Percentiles rank a stretch among this genome's conserved stretches.
Evolutionary conservation across 345 rosid genomes (phyloP).

Genomic region (Microthlaspi erraticum): DNA sequence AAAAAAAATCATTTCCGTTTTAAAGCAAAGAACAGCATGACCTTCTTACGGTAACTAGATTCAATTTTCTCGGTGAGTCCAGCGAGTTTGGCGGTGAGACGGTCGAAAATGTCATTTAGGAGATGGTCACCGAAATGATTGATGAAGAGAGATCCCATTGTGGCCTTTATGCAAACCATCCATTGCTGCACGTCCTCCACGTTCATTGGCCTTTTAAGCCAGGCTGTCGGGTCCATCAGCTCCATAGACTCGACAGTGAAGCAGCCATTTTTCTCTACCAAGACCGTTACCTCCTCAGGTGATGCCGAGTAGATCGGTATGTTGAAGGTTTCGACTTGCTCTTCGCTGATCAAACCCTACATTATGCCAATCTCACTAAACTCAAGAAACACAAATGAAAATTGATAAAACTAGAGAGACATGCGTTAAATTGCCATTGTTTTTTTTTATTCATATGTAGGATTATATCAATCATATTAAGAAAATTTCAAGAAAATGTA

Average conservation of each 20-base stretch:
- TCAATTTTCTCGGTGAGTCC: conserved; percentile 44
- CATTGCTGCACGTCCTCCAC: conserved; percentile 43
- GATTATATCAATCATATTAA: not conserved
- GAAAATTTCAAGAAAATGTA: not conserved
- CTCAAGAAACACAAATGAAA: not conserved
- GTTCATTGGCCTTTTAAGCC: conserved; percentile 41
- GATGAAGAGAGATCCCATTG: conserved; percentile 55
- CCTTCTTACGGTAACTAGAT: conserved; percentile 46
- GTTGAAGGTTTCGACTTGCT: conserved; percentile 58
- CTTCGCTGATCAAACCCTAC: conserved; percentile 57
- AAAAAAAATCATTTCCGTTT: conserved; percentile 39
- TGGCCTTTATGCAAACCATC: conserved; percentile 57
- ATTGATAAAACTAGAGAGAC: conserved; percentile 4
- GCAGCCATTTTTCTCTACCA: conserved; percentile 48
- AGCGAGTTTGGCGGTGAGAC: conserved; percentile 43
- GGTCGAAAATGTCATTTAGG: conserved; percentile 48
- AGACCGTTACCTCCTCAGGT: conserved; percentile 45
- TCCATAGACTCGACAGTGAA: conserved; percentile 54
- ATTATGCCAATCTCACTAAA: conserved; percentile 8
- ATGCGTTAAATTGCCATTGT: not conserved
- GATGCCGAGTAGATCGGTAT: conserved; percentile 54
- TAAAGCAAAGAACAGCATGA: conserved; percentile 46
- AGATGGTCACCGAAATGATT: conserved; percentile 48
- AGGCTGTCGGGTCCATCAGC: conserved; percentile 45
- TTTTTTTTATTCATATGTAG: not conserved